A percentile compares a stretch with the other conserved stretches of the same genome.
These are phyloP conservation scores for Spizellomyces punctatus DNA, from an alignment of 192 early-diverging fungal genomes.

Conservation along the genomic window DNA sequence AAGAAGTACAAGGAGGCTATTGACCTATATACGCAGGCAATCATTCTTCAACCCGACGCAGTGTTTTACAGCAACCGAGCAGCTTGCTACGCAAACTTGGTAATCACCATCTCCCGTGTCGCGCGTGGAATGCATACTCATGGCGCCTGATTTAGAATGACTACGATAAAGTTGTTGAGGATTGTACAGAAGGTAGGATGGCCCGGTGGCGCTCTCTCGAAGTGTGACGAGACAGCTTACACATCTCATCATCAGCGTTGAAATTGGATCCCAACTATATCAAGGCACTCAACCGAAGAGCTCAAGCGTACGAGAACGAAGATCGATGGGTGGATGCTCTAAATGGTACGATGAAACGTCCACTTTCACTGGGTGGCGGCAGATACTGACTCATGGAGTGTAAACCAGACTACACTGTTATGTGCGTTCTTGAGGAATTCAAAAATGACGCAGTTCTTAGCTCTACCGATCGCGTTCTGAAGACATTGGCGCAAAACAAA, in stretches of 20 bases:
- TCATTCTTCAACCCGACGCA: slow-evolving; percentile 76
- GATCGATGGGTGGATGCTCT: slow-evolving; percentile 56
- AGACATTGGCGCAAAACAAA: slow-evolving; percentile 75
- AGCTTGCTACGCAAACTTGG: slow-evolving; percentile 82
- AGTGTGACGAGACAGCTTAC: slow-evolving; percentile 3
- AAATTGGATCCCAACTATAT: slow-evolving; percentile 83
- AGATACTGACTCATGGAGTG: background rate
- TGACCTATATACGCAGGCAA: slow-evolving; percentile 85
- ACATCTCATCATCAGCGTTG: slow-evolving; percentile 51
- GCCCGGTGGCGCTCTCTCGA: background rate
- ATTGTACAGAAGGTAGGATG: slow-evolving; percentile 60
- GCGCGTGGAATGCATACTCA: background rate
- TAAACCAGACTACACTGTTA: slow-evolving; percentile 77
- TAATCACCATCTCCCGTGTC: background rate
- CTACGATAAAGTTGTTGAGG: slow-evolving; percentile 76
- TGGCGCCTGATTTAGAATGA: slow-evolving; percentile 40
- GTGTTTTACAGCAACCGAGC: slow-evolving; percentile 96
- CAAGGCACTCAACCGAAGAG: slow-evolving; percentile 81
- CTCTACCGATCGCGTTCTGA: slow-evolving; percentile 87
- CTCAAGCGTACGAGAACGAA: slow-evolving; percentile 63
- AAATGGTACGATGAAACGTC: slow-evolving; percentile 34
- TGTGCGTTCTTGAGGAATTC: slow-evolving; percentile 95
- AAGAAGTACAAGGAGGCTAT: slow-evolving; percentile 87
- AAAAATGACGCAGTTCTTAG: slow-evolving; percentile 77
- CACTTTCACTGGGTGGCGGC: background rate